Evolutionary conservation across 1,284 basidiomycete genomes (phyloP), one percentile per base, ranked within the genome.

Genomic region (Cutaneotrichosporon daszewskae): DNA sequence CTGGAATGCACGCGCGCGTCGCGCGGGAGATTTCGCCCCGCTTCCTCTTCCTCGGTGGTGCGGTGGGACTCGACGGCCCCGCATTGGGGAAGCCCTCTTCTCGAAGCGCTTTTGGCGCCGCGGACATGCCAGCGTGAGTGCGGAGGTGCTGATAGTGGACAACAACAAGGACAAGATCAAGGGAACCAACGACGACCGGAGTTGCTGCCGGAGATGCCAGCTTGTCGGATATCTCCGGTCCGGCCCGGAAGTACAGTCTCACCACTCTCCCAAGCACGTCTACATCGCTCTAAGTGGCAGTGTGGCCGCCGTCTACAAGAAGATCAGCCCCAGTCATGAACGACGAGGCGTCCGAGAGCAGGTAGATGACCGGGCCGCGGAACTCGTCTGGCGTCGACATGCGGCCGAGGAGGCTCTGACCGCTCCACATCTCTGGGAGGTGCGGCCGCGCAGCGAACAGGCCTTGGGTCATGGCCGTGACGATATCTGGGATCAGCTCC

Each of bases 401-500:
- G 14, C 47, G 43, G 14, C 43, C 40, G 12, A 55, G 40, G 22
- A 47, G 46, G 25, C 37, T 40, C 13, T 50, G 47, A 7, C 37
- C 20, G 8, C 40, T 42, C 47, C 52, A 58, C 24, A 49, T 38
- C 29, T 48, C 45, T 19, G 49, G 46, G 10, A 56, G 32, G 13
- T 48, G 41, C 3, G 56, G 50, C 19, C 49, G 43, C 27, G 51
- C 29, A 8, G 37, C 42, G 20, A 60, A 47, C 6, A 60, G 46
- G 3, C 20, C 32, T 24, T 53, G 53, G n/a, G 58, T 60, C 50
- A 60, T 50, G n/a, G 44, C 46, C 1, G 83, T 85, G 56, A 82
- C 81, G 28, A 85, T 84, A 36, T 43, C 49, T 0, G 82, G 83
- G 5, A 81, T 84, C 40, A 85, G 73, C 86, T 85, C 45, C 5